Percentiles rank a stretch among this genome's conserved stretches.
Evolutionary conservation across 257 asterid species (phyloP).

Genomic region (Salvia splendens): DNA sequence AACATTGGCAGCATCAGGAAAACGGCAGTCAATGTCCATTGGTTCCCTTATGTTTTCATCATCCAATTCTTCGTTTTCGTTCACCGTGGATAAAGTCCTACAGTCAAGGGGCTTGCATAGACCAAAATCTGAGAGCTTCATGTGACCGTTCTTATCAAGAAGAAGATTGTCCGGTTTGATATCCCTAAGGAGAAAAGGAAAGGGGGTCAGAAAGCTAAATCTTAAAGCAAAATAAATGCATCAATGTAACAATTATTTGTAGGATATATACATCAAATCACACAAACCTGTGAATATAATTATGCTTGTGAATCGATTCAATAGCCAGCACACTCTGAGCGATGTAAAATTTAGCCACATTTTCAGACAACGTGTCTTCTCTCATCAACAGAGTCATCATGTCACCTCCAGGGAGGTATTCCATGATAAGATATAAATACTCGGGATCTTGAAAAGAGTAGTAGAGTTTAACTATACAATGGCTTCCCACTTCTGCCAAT

Average conservation of each 20-base stretch:
- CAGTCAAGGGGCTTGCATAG: slow-evolving; percentile 97
- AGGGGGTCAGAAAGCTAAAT: slow-evolving; percentile 28
- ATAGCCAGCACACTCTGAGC: slow-evolving; percentile 92
- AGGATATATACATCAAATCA: slow-evolving; percentile 13
- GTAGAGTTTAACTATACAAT: slow-evolving; percentile 80
- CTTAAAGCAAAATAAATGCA: neutral
- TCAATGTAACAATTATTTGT: slow-evolving; percentile 10
- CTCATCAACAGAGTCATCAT: slow-evolving; percentile 95
- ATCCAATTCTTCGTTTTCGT: slow-evolving; percentile 67
- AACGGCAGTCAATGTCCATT: slow-evolving; percentile 53
- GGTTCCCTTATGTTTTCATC: slow-evolving; percentile 59
- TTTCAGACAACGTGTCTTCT: slow-evolving; percentile 80
- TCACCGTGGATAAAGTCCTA: slow-evolving; percentile 65
- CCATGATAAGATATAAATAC: slow-evolving; percentile 88
- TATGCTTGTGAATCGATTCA: slow-evolving; percentile 88
- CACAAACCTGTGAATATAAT: slow-evolving; percentile 81
- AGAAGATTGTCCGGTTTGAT: slow-evolving; percentile 95
- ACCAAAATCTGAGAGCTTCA: slow-evolving; percentile 98
- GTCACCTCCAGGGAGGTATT: slow-evolving; percentile 97
- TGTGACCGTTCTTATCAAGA: slow-evolving; percentile 90
- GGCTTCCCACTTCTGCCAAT: slow-evolving; percentile 92
- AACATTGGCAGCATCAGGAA: slow-evolving; percentile 55
- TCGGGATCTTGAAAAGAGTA: slow-evolving; percentile 95
- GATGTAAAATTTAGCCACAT: slow-evolving; percentile 78
- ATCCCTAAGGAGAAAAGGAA: slow-evolving; percentile 56